Conservation (phyloP, 164 flowering plant species). For the Liriodendron chinense region DNA sequence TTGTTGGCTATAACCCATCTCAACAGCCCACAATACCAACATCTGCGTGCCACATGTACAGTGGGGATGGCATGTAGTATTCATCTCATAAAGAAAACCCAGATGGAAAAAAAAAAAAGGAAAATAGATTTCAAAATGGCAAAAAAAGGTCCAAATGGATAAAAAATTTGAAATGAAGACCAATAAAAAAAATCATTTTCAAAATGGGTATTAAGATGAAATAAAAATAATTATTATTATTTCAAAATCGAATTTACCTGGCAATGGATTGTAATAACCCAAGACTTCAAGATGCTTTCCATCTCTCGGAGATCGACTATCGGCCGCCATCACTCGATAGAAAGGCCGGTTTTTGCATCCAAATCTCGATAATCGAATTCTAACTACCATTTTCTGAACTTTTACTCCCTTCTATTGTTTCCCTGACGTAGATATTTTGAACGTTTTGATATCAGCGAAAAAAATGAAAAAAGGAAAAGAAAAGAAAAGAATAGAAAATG, state of each 20-base stretch:
- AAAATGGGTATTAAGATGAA: not conserved
- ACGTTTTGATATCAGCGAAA: not conserved
- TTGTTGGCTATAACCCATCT: too few species aligned
- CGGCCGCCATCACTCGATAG: slow-evolving; percentile 82
- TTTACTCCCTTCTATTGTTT: not conserved
- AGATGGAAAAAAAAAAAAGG: not conserved
- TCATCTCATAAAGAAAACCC: too few species aligned
- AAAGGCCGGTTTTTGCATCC: slow-evolving; percentile 88
- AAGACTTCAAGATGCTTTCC: slow-evolving; percentile 92
- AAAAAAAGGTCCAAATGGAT: not conserved
- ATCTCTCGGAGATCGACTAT: slow-evolving; percentile 89
- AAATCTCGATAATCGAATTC: slow-evolving; percentile 72
- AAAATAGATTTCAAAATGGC: not conserved
- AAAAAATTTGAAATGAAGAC: too few species aligned
- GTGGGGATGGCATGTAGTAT: too few species aligned
- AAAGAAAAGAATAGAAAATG: not conserved
- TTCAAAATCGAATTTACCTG: slow-evolving; percentile 41
- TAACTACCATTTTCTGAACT: slow-evolving; percentile 65
- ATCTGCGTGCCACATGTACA: not conserved
- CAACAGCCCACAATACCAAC: too few species aligned
- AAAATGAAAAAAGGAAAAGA: not conserved
- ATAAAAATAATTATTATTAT: not conserved
- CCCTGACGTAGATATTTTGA: not conserved
- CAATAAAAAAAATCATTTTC: not conserved
- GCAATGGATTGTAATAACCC: slow-evolving; percentile 92